phyloP scores from a whole-genome alignment of 768 basidiomycete genomes.

The Arthromyces matolae region DNA sequence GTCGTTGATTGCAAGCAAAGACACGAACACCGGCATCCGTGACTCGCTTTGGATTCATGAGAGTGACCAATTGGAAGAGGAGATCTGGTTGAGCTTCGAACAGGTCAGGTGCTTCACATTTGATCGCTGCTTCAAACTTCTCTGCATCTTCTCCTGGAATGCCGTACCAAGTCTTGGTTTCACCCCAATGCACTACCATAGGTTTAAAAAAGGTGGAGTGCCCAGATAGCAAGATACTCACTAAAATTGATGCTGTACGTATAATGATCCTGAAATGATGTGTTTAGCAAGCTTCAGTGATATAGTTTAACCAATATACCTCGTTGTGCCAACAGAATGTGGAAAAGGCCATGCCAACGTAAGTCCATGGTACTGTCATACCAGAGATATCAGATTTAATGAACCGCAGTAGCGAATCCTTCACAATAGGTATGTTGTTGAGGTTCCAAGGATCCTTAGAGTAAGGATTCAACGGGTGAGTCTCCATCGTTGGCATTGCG shows the following conservation, averaged over 20 bases:
- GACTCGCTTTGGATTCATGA: constrained; percentile 92
- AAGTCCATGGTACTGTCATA: constrained; percentile 99
- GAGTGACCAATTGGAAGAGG: constrained; percentile 93
- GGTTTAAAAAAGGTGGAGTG: constrained; percentile 11
- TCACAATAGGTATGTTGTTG: constrained; percentile 92
- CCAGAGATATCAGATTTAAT: constrained; percentile 99
- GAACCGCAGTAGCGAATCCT: constrained; percentile 90
- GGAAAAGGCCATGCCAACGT: constrained; percentile 98
- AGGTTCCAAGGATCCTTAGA: constrained; percentile 95
- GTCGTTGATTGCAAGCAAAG: constrained; percentile 92
- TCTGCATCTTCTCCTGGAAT: constrained; percentile 94
- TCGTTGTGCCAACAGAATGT: constrained; percentile 99
- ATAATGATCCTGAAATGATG: constrained; percentile 79
- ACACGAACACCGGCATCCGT: constrained; percentile 88
- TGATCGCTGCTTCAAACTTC: constrained; percentile 95
- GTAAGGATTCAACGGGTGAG: constrained; percentile 83
- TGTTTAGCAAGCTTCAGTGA: neutral
- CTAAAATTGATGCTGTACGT: constrained; percentile 95
- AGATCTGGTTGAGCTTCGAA: constrained; percentile 97
- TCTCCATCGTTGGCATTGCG: constrained; percentile 94
- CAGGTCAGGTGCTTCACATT: constrained; percentile 91
- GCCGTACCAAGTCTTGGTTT: constrained; percentile 99
- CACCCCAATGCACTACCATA: constrained; percentile 90
- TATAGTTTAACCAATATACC: constrained; percentile 37
- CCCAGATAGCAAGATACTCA: constrained; percentile 37